phyloP scores from a whole-genome alignment of 2,329 filamentous ascomycete genomes.

The Myriangium duriaei region DNA sequence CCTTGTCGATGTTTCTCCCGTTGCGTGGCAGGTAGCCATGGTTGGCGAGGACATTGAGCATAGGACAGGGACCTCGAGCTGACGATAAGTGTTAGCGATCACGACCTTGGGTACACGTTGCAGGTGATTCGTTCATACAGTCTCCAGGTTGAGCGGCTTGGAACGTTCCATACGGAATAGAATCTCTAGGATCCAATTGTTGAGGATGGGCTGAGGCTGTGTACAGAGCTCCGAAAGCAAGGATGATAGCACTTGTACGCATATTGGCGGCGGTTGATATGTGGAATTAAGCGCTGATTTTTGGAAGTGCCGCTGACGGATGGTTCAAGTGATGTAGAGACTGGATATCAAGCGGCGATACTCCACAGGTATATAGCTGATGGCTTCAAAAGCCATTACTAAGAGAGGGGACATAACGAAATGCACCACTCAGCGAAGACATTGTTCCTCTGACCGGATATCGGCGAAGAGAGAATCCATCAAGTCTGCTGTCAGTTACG shows the following conservation, averaged over 20 bases:
- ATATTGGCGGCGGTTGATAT: background rate
- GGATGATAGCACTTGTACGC: background rate
- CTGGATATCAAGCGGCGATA: background rate
- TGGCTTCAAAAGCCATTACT: background rate
- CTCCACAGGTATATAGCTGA: background rate
- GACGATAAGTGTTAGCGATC: background rate
- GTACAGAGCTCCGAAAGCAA: background rate
- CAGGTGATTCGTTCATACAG: background rate
- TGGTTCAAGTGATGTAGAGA: too few species aligned
- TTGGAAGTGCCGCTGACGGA: too few species aligned
- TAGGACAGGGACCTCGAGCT: constrained; percentile 20
- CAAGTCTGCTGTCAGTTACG: too few species aligned
- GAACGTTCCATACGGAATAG: background rate
- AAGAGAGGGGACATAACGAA: too few species aligned
- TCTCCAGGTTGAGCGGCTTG: background rate
- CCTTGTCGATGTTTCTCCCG: constrained; percentile 10
- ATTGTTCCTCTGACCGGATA: too few species aligned
- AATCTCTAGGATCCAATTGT: background rate
- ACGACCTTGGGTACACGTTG: background rate
- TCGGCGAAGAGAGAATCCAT: too few species aligned
- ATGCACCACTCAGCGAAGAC: too few species aligned
- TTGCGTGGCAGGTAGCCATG: constrained; percentile 17
- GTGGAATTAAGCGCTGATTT: too few species aligned
- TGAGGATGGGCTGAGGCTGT: background rate
- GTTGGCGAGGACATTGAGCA: constrained; percentile 17